Evolutionary conservation across 2,329 filamentous ascomycete species (phyloP).

Genomic region (Zelopaecilomyces penicillatus): DNA sequence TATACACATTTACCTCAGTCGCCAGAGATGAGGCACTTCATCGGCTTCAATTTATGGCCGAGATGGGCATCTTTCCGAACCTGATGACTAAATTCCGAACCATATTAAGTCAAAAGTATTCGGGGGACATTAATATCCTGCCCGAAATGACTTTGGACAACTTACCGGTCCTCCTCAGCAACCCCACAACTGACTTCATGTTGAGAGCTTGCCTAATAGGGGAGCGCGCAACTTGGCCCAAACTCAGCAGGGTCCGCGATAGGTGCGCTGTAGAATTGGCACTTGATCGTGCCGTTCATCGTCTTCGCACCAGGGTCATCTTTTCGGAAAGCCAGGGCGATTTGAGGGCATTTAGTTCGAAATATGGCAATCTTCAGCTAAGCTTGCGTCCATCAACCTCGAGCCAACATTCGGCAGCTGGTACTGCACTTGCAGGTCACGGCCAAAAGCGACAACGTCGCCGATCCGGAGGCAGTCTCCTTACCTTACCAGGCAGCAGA

Average conservation of each 20-base stretch:
- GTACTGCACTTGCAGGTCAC: constrained; percentile 19
- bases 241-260: constrained; percentile 75
- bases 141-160: constrained; percentile 69
- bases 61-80: constrained; percentile 73
- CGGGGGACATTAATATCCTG: constrained; percentile 89
- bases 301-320: constrained; percentile 57
- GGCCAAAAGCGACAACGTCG: constrained; percentile 33
- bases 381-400: constrained; percentile 12
- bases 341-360: constrained; percentile 37
- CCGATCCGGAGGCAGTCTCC: constrained; percentile 42
- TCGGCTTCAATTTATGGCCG: constrained; percentile 69
- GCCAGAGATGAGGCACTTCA: constrained; percentile 75
- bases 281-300: constrained; percentile 65
- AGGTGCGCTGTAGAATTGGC: constrained; percentile 84
- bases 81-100: constrained; percentile 69
- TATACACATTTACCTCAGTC: constrained; percentile 60
- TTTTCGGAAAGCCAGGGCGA: constrained; percentile 60
- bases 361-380: constrained; percentile 18
- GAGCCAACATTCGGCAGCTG: constrained; percentile 12
- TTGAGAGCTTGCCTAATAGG: constrained; percentile 65
- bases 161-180: constrained; percentile 68
- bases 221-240: constrained; percentile 86
- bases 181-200: constrained; percentile 85
- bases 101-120: constrained; percentile 83
- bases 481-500: constrained; percentile 28